These are phyloP conservation scores for Boletus speciosus DNA, from an alignment of 768 basidiomycete genomes.

Conservation along the genomic window DNA sequence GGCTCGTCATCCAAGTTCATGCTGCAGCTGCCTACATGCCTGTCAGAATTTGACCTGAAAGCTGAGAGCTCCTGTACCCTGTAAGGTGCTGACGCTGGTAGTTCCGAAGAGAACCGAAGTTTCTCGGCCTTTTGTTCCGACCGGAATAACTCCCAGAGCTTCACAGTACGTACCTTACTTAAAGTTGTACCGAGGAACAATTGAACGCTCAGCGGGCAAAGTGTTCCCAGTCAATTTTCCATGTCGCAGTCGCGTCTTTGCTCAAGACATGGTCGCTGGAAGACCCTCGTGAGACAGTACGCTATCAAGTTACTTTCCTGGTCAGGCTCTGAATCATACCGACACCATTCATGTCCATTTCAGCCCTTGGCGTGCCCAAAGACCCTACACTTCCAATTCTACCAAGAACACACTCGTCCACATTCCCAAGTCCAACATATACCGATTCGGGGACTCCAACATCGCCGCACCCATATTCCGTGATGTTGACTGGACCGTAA, in stretches of 20 bases:
- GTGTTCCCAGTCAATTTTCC: neutral
- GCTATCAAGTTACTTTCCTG: neutral
- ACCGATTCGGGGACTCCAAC: slow-evolving; percentile 57
- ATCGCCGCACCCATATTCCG: slow-evolving; percentile 46
- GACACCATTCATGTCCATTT: neutral
- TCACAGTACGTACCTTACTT: neutral
- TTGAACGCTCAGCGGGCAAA: neutral
- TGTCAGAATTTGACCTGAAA: no score
- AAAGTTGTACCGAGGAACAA: neutral
- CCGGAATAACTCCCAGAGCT: neutral
- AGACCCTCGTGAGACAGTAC: neutral
- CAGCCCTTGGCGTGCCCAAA: neutral
- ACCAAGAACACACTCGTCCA: slow-evolving; percentile 27
- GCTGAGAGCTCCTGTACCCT: no score
- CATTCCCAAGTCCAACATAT: slow-evolving; percentile 50
- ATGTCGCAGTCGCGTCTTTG: slow-evolving; percentile 8
- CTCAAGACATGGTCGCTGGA: neutral
- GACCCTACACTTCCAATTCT: slow-evolving; percentile 4
- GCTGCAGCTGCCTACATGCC: no score
- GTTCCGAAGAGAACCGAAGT: neutral
- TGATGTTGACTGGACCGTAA: slow-evolving; percentile 55
- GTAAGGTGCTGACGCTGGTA: no score
- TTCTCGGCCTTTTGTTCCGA: neutral
- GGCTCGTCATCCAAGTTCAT: no score
- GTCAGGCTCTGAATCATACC: neutral